Evolutionary conservation across 2,329 filamentous ascomycete genomes (phyloP).

Genomic region (Aspergillus flavus): DNA sequence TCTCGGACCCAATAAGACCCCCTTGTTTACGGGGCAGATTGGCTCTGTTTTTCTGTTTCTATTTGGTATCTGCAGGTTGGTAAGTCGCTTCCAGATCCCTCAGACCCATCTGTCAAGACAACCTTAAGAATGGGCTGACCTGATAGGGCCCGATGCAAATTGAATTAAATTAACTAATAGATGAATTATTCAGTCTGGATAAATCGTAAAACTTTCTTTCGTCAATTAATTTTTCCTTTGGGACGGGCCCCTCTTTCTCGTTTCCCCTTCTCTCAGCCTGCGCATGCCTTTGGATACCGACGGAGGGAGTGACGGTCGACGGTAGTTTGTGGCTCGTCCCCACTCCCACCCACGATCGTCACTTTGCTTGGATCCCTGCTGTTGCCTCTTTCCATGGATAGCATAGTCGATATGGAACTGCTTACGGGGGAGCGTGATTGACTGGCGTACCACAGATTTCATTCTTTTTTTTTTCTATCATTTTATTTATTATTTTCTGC

Average conservation of each 20-base stretch:
- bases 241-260: constrained; percentile 11
- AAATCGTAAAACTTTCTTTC: background rate
- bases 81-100: constrained; percentile 19
- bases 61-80: constrained; percentile 6
- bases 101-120: constrained; percentile 33
- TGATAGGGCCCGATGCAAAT: constrained; percentile 3
- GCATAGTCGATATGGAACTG: constrained; percentile 22
- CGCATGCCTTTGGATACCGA: constrained; percentile 20
- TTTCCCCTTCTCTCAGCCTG: constrained; percentile 11
- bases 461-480: background rate
- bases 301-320: constrained; percentile 22
- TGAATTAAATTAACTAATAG: constrained; percentile 7
- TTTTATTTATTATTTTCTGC: background rate
- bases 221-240: background rate
- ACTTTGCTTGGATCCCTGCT: constrained; percentile 20
- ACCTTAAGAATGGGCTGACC: constrained; percentile 22
- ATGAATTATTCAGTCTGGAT: constrained; percentile 2
- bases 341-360: constrained; percentile 29
- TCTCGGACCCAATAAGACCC: background rate
- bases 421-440: constrained; percentile 14
- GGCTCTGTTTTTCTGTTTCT: background rate
- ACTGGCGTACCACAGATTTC: constrained; percentile 1
- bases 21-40: constrained; percentile 3
- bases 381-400: constrained; percentile 21
- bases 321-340: constrained; percentile 27